These are phyloP conservation scores for Globisporangium barbulae DNA, from an alignment of 352 stramenopile species.

Conservation along the genomic window DNA sequence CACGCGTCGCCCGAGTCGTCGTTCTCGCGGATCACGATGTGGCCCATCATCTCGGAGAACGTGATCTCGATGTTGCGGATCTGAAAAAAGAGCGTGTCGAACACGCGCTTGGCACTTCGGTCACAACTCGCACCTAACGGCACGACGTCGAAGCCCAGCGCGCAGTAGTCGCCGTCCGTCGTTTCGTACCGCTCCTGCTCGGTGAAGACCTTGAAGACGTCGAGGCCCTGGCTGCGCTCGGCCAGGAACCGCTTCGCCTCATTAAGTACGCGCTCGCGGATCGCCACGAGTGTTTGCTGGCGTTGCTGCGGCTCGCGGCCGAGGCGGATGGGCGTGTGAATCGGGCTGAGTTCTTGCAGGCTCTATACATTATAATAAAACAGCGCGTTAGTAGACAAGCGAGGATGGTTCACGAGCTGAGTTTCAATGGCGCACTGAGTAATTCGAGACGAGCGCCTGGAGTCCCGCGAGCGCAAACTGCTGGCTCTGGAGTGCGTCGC, in stretches of 20 bases:
- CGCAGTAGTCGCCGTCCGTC: conserved; percentile 29
- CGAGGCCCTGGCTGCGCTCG: conserved; percentile 25
- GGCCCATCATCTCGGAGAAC: conserved; percentile 45
- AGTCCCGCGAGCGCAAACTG: conserved; percentile 11
- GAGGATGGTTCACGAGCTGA: too few relatives aligned
- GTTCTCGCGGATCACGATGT: conserved; percentile 45
- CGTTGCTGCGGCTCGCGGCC: conserved; percentile 22
- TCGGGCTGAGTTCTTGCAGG: conserved; percentile 31
- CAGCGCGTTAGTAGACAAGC: too few relatives aligned
- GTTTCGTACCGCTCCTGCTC: conserved; percentile 39
- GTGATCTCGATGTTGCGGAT: conserved; percentile 47
- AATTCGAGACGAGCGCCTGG: conserved; percentile 10
- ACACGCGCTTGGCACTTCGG: conserved; percentile 42
- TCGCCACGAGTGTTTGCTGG: conserved; percentile 21
- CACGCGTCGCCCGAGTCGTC: conserved; percentile 31
- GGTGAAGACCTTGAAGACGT: conserved; percentile 26
- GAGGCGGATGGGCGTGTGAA: conserved; percentile 34
- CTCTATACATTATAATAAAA: conserved; percentile 11
- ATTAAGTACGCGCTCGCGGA: conserved; percentile 22
- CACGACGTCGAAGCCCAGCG: conserved; percentile 28
- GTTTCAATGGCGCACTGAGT: background rate
- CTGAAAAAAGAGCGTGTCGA: conserved; percentile 35
- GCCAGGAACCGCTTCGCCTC: conserved; percentile 25
- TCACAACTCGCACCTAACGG: conserved; percentile 19
- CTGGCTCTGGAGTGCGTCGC: conserved; percentile 10